These are phyloP conservation scores for Tylopilus subfusipes DNA, from an alignment of 768 basidiomycete genomes.

Conservation along the genomic window DNA sequence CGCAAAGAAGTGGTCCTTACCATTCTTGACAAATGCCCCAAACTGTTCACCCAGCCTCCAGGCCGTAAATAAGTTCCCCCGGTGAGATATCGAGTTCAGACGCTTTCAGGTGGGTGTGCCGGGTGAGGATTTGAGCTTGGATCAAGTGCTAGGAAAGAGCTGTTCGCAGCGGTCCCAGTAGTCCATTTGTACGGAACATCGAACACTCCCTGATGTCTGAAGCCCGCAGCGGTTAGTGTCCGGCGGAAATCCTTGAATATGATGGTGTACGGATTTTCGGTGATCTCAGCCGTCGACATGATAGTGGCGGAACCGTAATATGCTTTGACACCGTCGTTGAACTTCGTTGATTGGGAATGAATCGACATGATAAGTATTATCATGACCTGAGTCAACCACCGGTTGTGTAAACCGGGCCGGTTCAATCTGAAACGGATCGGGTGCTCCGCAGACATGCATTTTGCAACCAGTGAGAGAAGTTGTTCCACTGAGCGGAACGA, in stretches of 20 bases:
- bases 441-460: background rate
- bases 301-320: slow-evolving; percentile 42
- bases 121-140: slow-evolving; percentile 56
- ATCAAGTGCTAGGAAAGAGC: slow-evolving; percentile 55
- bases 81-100: slow-evolving; percentile 64
- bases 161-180: slow-evolving; percentile 45
- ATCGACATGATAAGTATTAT: too few relatives aligned
- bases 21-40: slow-evolving; percentile 72
- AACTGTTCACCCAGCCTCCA: slow-evolving; percentile 78
- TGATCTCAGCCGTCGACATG: slow-evolving; percentile 47
- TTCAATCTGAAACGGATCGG: background rate
- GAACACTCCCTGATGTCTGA: slow-evolving; percentile 52
- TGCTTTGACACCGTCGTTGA: slow-evolving; percentile 67
- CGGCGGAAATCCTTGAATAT: slow-evolving; percentile 48
- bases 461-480: background rate
- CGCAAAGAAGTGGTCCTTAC: slow-evolving; percentile 36
- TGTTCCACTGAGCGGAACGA: background rate
- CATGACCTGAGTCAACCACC: too few relatives aligned
- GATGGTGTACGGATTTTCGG: slow-evolving; percentile 57
- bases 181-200: slow-evolving; percentile 59
- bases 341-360: slow-evolving; percentile 53
- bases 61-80: slow-evolving; percentile 69
- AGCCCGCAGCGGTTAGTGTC: slow-evolving; percentile 37
- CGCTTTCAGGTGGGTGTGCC: slow-evolving; percentile 36
- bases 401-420: too few relatives aligned